These are phyloP conservation scores for Phyllosticta citrichinensis DNA, from an alignment of 2,329 filamentous ascomycete species.

Conservation along the genomic window DNA sequence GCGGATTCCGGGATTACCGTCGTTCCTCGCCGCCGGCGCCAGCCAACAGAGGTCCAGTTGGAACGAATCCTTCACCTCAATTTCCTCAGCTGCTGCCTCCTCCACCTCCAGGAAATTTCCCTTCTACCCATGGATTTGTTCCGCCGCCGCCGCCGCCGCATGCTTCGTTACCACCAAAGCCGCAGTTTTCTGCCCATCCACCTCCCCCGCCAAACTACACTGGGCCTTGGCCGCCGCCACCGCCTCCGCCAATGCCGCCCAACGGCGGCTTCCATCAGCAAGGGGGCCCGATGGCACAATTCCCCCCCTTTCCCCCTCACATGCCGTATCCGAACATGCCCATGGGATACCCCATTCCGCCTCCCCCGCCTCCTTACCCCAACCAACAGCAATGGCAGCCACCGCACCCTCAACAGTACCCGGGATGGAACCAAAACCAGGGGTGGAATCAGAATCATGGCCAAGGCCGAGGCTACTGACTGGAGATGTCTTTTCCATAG, in stretches of 20 bases:
- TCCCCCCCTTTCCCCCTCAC: conserved; percentile 2
- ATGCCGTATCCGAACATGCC: conserved; percentile 1
- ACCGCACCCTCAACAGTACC: background rate
- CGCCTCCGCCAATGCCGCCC: conserved; percentile 1
- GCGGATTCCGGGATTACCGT: conserved; percentile 2
- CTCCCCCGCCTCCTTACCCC: background rate
- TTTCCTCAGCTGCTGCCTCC: background rate
- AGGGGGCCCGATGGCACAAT: background rate
- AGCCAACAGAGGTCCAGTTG: background rate
- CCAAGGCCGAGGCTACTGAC: background rate
- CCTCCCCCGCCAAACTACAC: conserved; percentile 9
- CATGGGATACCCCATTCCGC: conserved; percentile 6
- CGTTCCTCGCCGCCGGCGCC: conserved; percentile 2
- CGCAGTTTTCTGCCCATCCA: conserved; percentile 2
- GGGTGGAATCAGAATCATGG: background rate
- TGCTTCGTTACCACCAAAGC: background rate
- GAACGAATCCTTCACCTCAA: background rate
- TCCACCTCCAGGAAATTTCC: background rate
- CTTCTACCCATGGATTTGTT: background rate
- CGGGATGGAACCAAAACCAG: background rate
- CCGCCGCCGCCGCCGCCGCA: conserved; percentile 2
- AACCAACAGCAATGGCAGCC: conserved; percentile 2
- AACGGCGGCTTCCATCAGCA: background rate
- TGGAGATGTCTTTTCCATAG: background rate
- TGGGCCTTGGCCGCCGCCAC: conserved; percentile 10